phyloP scores from a whole-genome alignment of 768 basidiomycete species.

The Xerocomus brunneocitrinus region DNA sequence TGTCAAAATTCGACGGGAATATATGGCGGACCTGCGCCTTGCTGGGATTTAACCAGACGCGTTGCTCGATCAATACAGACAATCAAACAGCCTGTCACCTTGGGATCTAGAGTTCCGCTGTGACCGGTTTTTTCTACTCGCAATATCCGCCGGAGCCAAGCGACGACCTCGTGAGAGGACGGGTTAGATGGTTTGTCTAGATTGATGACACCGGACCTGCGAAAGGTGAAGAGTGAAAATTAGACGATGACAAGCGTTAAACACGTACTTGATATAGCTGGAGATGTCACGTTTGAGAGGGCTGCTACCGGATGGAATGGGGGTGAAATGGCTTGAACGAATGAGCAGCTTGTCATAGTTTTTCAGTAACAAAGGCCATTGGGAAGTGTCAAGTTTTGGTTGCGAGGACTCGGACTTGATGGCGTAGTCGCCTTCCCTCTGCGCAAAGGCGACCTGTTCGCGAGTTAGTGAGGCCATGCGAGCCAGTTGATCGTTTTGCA shows the following conservation, averaged over 20 bases:
- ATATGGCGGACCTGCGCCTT: conserved; percentile 81
- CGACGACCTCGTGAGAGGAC: conserved; percentile 98
- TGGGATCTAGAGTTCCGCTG: conserved; percentile 97
- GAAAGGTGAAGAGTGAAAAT: conserved; percentile 3
- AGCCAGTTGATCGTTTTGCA: background rate
- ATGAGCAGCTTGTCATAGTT: conserved; percentile 97
- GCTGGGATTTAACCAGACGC: conserved; percentile 95
- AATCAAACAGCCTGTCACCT: conserved; percentile 97
- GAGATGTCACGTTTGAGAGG: conserved; percentile 93
- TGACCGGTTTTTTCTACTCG: conserved; percentile 98
- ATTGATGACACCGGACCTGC: conserved; percentile 96
- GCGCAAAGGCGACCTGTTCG: conserved; percentile 69
- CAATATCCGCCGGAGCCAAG: conserved; percentile 95
- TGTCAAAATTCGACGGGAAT: background rate
- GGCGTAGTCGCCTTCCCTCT: conserved; percentile 68
- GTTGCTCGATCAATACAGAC: conserved; percentile 99
- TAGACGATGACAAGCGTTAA: background rate
- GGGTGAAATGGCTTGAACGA: conserved; percentile 96
- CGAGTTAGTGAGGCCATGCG: conserved; percentile 42
- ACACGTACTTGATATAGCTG: conserved; percentile 81
- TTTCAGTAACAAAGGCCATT: conserved; percentile 97
- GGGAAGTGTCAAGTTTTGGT: conserved; percentile 86
- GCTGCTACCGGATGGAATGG: conserved; percentile 89
- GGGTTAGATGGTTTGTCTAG: conserved; percentile 99
- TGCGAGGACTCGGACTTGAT: conserved; percentile 75